phyloP scores from a whole-genome alignment of 2,329 filamentous ascomycete species.

The Lithohypha guttulata region DNA sequence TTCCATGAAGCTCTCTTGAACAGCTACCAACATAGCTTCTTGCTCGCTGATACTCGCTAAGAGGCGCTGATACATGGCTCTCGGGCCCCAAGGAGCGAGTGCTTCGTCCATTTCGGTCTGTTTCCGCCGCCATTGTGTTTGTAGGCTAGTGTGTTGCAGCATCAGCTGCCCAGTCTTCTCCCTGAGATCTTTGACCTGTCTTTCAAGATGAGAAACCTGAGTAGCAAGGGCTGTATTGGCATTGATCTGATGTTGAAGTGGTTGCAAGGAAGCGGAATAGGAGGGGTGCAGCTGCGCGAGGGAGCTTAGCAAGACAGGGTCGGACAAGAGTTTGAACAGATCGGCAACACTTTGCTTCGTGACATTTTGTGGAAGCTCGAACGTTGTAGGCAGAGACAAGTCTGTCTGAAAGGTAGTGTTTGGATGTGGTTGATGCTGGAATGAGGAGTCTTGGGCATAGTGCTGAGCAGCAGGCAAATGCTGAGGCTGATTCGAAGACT shows the following conservation, averaged over 20 bases:
- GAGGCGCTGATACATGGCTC: constrained; percentile 73
- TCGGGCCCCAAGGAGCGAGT: constrained; percentile 72
- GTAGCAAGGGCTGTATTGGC: constrained; percentile 61
- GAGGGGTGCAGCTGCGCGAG: constrained; percentile 68
- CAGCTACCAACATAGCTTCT: constrained; percentile 63
- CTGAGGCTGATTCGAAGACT: constrained; percentile 9
- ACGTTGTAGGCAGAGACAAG: constrained; percentile 12
- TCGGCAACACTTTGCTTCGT: constrained; percentile 19
- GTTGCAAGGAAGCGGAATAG: constrained; percentile 51
- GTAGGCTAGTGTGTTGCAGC: constrained; percentile 70
- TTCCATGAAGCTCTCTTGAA: constrained; percentile 90
- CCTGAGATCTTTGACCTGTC: constrained; percentile 44
- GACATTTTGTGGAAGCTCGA: constrained; percentile 15
- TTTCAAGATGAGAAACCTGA: constrained; percentile 32
- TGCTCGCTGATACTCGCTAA: constrained; percentile 71
- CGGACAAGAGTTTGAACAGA: constrained; percentile 69
- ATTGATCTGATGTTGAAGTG: constrained; percentile 54
- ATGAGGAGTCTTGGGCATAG: constrained; percentile 24
- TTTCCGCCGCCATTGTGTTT: constrained; percentile 84
- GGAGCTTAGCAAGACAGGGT: constrained; percentile 58
- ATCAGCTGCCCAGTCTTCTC: constrained; percentile 68
- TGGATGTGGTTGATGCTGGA: constrained; percentile 21
- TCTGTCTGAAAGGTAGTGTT: constrained; percentile 22
- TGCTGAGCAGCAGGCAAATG: too few species aligned
- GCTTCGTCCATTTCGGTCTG: constrained; percentile 81